Evolutionary conservation across 1,139 yeast species (phyloP).

Genomic region (Geotrichum bryndzae): DNA sequence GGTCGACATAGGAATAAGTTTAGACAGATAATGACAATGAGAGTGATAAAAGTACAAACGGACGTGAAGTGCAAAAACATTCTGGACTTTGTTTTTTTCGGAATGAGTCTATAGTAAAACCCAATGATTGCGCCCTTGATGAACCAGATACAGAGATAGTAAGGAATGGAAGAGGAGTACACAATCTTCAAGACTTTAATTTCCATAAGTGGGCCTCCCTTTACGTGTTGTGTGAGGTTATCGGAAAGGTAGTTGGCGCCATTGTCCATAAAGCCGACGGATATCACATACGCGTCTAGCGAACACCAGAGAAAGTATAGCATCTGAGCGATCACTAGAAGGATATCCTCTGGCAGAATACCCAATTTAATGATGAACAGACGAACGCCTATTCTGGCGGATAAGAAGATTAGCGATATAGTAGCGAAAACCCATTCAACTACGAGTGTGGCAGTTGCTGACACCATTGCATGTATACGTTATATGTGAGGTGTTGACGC

Average conservation of each 20-base stretch:
- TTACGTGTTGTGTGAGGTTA: conserved; percentile 21
- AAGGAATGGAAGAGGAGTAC: conserved; percentile 30
- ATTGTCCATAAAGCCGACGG: conserved; percentile 30
- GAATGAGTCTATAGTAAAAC: conserved; percentile 30
- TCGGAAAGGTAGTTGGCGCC: conserved; percentile 26
- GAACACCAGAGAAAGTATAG: conserved; percentile 30
- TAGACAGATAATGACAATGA: conserved; percentile 24
- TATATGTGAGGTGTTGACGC: not conserved
- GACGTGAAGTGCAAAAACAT: conserved; percentile 23
- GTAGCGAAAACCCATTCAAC: conserved; percentile 28
- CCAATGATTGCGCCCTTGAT: conserved; percentile 31
- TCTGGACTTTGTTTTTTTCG: conserved; percentile 26
- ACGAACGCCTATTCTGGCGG: conserved; percentile 27
- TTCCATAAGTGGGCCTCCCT: conserved; percentile 21
- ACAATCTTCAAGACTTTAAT: conserved; percentile 26
- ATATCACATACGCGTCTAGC: conserved; percentile 26
- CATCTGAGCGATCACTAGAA: conserved; percentile 27
- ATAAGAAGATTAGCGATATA: conserved; percentile 21
- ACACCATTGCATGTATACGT: conserved; percentile 1
- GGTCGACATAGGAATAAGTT: conserved; percentile 30
- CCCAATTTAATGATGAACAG: conserved; percentile 25
- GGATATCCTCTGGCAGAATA: conserved; percentile 29
- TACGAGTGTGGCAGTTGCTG: conserved; percentile 11
- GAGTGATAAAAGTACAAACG: conserved; percentile 19
- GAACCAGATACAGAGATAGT: conserved; percentile 30